Percentiles rank a stretch among this genome's conserved stretches.
These are phyloP conservation scores for Ogataea haglerorum DNA, from an alignment of 805 yeast species.

Conservation along the genomic window DNA sequence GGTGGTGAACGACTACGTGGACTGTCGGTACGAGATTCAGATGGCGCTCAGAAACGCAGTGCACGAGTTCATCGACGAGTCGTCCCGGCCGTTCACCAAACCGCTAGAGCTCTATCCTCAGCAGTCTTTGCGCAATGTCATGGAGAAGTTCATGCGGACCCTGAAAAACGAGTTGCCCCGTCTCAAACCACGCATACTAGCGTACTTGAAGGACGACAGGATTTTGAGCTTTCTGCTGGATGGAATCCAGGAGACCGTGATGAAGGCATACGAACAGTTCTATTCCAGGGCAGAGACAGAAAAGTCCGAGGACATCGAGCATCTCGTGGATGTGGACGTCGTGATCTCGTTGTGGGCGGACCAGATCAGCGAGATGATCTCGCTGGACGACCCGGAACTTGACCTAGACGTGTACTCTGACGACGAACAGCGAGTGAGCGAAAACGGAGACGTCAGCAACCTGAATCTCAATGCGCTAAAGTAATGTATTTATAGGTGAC, in stretches of 20 bases:
- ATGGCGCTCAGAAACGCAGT: conserved; percentile 69
- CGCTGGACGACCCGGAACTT: conserved; percentile 14
- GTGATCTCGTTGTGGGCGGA: conserved; percentile 40
- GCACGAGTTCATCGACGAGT: conserved; percentile 61
- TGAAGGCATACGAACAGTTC: conserved; percentile 55
- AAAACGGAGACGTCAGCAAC: conserved; percentile 25
- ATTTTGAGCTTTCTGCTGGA: conserved; percentile 53
- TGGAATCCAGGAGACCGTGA: conserved; percentile 60
- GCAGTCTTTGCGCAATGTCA: conserved; percentile 12
- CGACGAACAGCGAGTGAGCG: conserved; percentile 15
- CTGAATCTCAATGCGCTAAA: conserved; percentile 17
- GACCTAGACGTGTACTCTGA: conserved; percentile 11
- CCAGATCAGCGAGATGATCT: conserved; percentile 31
- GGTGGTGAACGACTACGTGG: conserved; percentile 77
- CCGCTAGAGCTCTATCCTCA: conserved; percentile 36
- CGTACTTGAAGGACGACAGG: conserved; percentile 55
- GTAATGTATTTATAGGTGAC: conserved; percentile 57
- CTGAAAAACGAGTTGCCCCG: conserved; percentile 56
- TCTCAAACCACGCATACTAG: conserved; percentile 46
- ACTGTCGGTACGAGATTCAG: conserved; percentile 69
- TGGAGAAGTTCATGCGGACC: conserved; percentile 42
- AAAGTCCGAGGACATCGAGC: conserved; percentile 36
- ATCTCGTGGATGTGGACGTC: conserved; percentile 62
- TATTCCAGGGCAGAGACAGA: conserved; percentile 34
- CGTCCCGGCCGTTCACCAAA: conserved; percentile 45